Evolutionary conservation across 2,329 filamentous ascomycete genomes (phyloP).

Genomic region (Fusarium coffeatum): DNA sequence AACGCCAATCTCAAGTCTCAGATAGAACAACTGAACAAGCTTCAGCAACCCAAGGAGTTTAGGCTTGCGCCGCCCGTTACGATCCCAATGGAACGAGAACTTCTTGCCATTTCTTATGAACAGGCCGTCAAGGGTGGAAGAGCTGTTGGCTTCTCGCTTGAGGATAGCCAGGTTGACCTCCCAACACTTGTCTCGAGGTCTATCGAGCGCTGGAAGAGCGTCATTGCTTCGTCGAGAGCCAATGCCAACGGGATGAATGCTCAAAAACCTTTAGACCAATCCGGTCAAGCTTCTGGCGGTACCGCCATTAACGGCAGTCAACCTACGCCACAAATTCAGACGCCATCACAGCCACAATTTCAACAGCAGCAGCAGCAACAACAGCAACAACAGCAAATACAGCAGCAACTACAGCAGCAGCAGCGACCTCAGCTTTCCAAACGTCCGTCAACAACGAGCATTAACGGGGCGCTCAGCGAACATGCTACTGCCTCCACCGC

Average conservation of each 20-base stretch:
- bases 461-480: conserved; percentile 51
- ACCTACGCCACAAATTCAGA: conserved; percentile 37
- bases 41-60: conserved; percentile 71
- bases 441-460: conserved; percentile 52
- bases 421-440: conserved; percentile 43
- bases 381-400: conserved; percentile 19
- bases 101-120: conserved; percentile 62
- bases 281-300: conserved; percentile 33
- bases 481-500: conserved; percentile 48
- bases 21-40: conserved; percentile 67
- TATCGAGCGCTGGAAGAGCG: conserved; percentile 71
- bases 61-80: conserved; percentile 64
- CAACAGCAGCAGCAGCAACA: conserved; percentile 39
- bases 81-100: conserved; percentile 62
- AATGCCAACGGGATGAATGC: conserved; percentile 59
- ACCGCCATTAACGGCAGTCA: conserved; percentile 41
- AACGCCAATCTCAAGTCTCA: conserved; percentile 67
- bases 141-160: conserved; percentile 59
- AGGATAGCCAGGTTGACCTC: conserved; percentile 65
- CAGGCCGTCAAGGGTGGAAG: conserved; percentile 55
- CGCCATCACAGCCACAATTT: conserved; percentile 33
- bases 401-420: conserved; percentile 7
- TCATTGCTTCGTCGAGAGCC: conserved; percentile 64
- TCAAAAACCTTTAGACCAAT: conserved; percentile 62
- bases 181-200: conserved; percentile 63